These are phyloP conservation scores for Cymodocea nodosa DNA, from an alignment of 116 monocot genomes.

Conservation along the genomic window DNA sequence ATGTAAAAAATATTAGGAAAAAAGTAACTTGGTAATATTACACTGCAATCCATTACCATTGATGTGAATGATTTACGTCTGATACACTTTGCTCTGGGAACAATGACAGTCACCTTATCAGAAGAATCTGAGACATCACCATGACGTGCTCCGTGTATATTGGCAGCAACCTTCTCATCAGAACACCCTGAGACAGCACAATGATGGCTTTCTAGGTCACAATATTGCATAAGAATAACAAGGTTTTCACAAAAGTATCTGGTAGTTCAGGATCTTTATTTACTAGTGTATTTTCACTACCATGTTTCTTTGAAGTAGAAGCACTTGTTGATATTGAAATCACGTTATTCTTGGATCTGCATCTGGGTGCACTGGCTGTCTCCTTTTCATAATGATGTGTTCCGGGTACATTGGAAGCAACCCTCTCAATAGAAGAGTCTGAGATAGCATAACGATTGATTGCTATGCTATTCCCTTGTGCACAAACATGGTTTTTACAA, in stretches of 20 bases:
- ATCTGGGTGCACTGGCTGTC: neutral
- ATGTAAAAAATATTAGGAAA: neutral
- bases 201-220: too few species aligned
- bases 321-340: neutral
- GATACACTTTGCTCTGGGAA: slow-evolving; percentile 17
- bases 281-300: neutral
- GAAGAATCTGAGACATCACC: neutral
- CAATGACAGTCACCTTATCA: slow-evolving; percentile 3
- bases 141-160: slow-evolving; percentile 6
- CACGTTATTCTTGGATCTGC: neutral
- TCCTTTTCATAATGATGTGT: neutral
- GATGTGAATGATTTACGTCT: slow-evolving; percentile 39
- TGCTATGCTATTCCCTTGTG: neutral
- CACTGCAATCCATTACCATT: slow-evolving; percentile 14
- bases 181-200: neutral
- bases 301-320: neutral
- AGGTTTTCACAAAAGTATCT: neutral
- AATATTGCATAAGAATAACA: neutral
- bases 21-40: neutral
- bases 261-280: neutral
- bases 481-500: neutral
- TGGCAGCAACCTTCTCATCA: slow-evolving; percentile 1
- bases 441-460: neutral
- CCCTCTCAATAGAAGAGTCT: neutral
- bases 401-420: neutral